Evolutionary conservation across 2,329 filamentous ascomycete genomes (phyloP).

Genomic region (Tolypocladium pustulatum): DNA sequence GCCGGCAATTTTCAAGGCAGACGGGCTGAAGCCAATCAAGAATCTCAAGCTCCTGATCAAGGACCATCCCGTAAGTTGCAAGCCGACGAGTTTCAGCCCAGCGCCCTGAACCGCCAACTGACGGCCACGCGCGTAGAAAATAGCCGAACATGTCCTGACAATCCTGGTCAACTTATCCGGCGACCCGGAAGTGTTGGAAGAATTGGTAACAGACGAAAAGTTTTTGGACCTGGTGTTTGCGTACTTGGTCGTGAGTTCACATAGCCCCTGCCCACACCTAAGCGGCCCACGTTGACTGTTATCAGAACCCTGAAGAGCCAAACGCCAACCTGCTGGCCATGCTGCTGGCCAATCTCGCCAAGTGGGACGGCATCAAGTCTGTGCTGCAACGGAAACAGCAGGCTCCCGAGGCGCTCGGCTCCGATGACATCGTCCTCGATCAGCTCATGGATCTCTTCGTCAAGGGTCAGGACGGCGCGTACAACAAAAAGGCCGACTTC

Average conservation of each 20-base stretch:
- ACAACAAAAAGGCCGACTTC: slow-evolving; percentile 78
- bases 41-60: slow-evolving; percentile 79
- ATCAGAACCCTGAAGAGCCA: slow-evolving; percentile 58
- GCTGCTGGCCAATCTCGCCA: slow-evolving; percentile 85
- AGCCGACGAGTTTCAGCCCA: neutral
- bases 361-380: slow-evolving; percentile 62
- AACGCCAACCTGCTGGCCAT: slow-evolving; percentile 82
- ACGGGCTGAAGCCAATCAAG: slow-evolving; percentile 67
- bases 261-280: neutral
- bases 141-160: slow-evolving; percentile 84
- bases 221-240: slow-evolving; percentile 67
- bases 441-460: slow-evolving; percentile 95
- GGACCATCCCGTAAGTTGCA: slow-evolving; percentile 61
- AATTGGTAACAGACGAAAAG: slow-evolving; percentile 64
- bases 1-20: slow-evolving; percentile 72
- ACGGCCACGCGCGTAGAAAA: slow-evolving; percentile 44
- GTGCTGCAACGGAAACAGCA: slow-evolving; percentile 59
- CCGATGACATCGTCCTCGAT: slow-evolving; percentile 66
- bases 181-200: slow-evolving; percentile 64
- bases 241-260: slow-evolving; percentile 57
- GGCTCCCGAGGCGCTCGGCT: slow-evolving; percentile 58
- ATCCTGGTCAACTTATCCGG: slow-evolving; percentile 81
- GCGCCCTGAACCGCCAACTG: neutral
- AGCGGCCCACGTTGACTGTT: neutral
- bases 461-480: slow-evolving; percentile 70